Base-by-base conservation (phyloP, 176 grass and related monocot species). In the Canna indica region DNA sequence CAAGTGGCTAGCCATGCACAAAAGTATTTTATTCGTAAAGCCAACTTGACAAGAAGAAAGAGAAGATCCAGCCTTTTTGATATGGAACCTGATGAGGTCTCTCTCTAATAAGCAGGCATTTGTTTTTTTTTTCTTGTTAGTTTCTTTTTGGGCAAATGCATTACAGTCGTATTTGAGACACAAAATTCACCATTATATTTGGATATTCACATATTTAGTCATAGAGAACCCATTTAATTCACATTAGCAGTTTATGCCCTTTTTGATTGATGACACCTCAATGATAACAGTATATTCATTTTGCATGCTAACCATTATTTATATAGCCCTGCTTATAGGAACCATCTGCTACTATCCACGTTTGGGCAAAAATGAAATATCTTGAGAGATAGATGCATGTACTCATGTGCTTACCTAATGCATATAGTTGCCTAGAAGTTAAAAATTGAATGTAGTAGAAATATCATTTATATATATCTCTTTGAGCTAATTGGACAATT, bases 1-100 rank as follows among this genome's bases (percentile, higher is more conserved):
- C 94, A 99, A 81, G 94, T 99, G 68, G 94, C 94, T 46, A 99
- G 94, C 60, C 94, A 99, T 62, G 94, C 94, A 59, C 94, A 99
- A 72, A 99, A 99, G 73, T 99, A 99, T 81, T 99, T 99, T 62
- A 93, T 93, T 70, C 94, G 94, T 10, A 90, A 99, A 83, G 60
- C 90, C 47, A 99, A 93, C 77, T 78, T 99, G 82, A 90, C 84
- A 47, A 88, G 89, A 80, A 88, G 94, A 44, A 99, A 99, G 76
- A 88, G 94, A 73, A 88, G 94, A 73, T 99, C 94, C 72, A 92
- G 88, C 72, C 94, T 99, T 65, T 99, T 99, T 33, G 94, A 99
- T 60, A 93, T 99, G 86, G 77, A 93, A 45, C 84, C 90, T 50
- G 84, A 93, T 17, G 95, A 99, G 90, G 95, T 99, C 41, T 32